Evolutionary conservation across 768 basidiomycete genomes (phyloP), one percentile per base, ranked within the genome.

Genomic region (Psilocybe sp.): DNA sequence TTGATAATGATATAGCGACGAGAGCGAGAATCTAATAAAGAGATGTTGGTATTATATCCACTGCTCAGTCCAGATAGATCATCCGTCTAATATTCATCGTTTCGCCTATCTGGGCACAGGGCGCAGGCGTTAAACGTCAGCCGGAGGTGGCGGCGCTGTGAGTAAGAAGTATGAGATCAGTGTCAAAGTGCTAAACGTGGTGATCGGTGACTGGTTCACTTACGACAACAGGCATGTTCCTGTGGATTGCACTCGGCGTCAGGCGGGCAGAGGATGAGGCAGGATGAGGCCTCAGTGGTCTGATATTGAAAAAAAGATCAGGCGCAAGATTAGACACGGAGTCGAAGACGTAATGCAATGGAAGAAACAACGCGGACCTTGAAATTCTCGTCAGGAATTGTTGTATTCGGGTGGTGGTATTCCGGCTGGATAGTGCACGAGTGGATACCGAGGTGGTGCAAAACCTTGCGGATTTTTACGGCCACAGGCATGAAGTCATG

Each of bases 351-450:
- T n/a, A 19, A 64, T 3, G 23, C 4, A 28, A 28, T 7, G 7
- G 23, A 28, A 28, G 23, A 28, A 28, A 28, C 23, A 28, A 3
- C 23, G 7, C 70, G 35, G 51, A 85, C 83, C 70, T 76, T 78
- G 10, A 77, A 51, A 49, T 69, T 70, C 19, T 78, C 79, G 35
- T 81, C 79, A 9, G 76, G 72, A 44, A 68, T 59, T 39, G 67
- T 56, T 42, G 60, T 68, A 40, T 61, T 68, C 39, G 68, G 60
- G 56, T 62, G 61, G 42, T 69, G 73, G 55, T 91, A 92, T 62
- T 97, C 94, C 5, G 94, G 94, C 60, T 97, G 94, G 52, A 97
- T 95, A 2, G 94, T 97, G 56, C 88, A 86, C 5, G 89, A 92
- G 70, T 98, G 97, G 50, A 99, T 93, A 20, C 95, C 95, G 59